These are phyloP conservation scores for Pinus tabuliformis DNA, from an alignment of 75 land plant genomes.

Conservation along the genomic window DNA sequence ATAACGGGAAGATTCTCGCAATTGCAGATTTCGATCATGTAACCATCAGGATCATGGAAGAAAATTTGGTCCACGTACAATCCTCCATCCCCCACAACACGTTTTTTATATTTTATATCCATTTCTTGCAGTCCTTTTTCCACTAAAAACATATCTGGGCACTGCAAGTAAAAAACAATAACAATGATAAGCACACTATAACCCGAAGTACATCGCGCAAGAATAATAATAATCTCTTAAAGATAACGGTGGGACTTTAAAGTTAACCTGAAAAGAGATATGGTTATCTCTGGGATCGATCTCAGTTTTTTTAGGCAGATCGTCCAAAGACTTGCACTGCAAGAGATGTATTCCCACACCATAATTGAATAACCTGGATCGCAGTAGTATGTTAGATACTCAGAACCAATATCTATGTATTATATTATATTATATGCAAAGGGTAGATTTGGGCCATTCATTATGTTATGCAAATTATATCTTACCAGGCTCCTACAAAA, in stretches of 20 bases:
- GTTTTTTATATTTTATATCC: slow-evolving; percentile 21
- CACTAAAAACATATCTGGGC: slow-evolving; percentile 12
- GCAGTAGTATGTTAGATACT: no score
- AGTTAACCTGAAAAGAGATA: slow-evolving; percentile 30
- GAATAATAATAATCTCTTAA: neutral
- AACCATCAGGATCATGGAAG: slow-evolving; percentile 59
- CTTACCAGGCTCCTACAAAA: slow-evolving; percentile 51
- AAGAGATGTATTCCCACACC: slow-evolving; percentile 28
- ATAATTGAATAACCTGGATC: slow-evolving; percentile 30
- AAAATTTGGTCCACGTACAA: slow-evolving; percentile 35
- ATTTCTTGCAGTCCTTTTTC: slow-evolving; percentile 18
- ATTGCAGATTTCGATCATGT: slow-evolving; percentile 71
- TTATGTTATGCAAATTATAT: neutral
- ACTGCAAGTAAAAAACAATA: slow-evolving; percentile 8
- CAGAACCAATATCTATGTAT: no score
- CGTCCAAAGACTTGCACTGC: slow-evolving; percentile 10
- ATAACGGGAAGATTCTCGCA: slow-evolving; percentile 57
- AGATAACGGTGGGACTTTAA: neutral
- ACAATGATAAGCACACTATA: neutral
- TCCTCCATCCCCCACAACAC: slow-evolving; percentile 25
- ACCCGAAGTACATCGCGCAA: neutral
- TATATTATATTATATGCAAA: no score
- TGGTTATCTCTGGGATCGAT: slow-evolving; percentile 31
- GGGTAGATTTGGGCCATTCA: no score
- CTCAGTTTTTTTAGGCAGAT: slow-evolving; percentile 16